Evolutionary conservation across 768 basidiomycete species (phyloP).

Genomic region (Pseudohyphozyma bogoriensis): DNA sequence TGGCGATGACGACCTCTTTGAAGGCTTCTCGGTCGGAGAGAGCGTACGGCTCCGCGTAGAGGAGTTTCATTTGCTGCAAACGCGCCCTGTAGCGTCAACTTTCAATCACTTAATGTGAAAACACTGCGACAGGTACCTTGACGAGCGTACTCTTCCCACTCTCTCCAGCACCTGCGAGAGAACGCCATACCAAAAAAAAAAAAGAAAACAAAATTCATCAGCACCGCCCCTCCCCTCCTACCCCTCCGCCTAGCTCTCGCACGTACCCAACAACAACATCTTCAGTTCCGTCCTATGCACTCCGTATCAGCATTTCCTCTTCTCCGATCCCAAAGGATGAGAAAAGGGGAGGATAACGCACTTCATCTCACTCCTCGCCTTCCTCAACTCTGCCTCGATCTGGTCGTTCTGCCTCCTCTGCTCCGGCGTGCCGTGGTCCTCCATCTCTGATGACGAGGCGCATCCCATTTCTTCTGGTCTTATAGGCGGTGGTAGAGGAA

Average conservation of each 20-base stretch:
- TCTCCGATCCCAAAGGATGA: no score
- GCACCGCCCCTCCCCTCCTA: background rate
- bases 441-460: no score
- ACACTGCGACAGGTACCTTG: background rate
- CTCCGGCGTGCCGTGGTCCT: no score
- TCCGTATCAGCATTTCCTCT: no score
- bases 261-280: background rate
- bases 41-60: conserved; percentile 47
- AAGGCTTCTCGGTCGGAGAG: conserved; percentile 77
- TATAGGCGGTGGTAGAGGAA: no score
- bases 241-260: background rate
- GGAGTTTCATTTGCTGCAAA: background rate
- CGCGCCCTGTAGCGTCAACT: no score
- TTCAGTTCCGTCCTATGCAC: background rate
- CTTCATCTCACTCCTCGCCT: background rate
- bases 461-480: no score
- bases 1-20: conserved; percentile 86
- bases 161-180: background rate
- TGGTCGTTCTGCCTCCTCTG: background rate
- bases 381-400: background rate
- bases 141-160: background rate
- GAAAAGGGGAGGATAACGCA: background rate
- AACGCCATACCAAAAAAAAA: no score
- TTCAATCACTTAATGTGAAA: no score
- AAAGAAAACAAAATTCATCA: no score